Base-by-base conservation (phyloP, 345 rosid genomes). In the Pistacia vera region DNA sequence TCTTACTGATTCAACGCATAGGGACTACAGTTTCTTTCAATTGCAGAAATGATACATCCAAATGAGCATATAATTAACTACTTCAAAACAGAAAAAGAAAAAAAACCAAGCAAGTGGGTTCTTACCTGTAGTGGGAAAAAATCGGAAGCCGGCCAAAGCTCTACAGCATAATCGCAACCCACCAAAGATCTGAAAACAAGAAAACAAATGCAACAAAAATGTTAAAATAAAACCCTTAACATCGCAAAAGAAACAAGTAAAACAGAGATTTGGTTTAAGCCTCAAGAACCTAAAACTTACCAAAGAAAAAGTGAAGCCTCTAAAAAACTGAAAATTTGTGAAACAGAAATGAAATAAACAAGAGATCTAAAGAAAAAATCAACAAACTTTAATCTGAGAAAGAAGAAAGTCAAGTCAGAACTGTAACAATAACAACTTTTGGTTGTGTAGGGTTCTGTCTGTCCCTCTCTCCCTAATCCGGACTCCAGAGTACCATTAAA, bases 401-500 rank as follows among this genome's bases (percentile, higher is more conserved):
- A 18, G 28, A 64, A 35, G 25, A n/a, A 44, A 52, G 72, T 52
- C 72, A 52, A 68, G 30, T 52, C 46, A 52, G 60, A 68, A 17
- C 14, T 49, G 4, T 14, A 52, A 68, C 28, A 52, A 1, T 0
- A 8, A 5, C 1, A 14, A 22, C 33, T 30, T 68, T 68, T 10
- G 58, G 38, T 44, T 38, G 11, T 11, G 18, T 4, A 0, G 16
- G 0, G 1, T 62, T 49, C 13, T 11, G 18, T 52, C 17, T 12
- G 18, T 52, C 41, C 13, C 33, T 48, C 10, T 48, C 8, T 6
- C 17, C 0, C 35, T 16, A 44, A 13, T 14, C 28, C 75, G 75
- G 75, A 60, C 66, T 72, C 54, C 75, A 72, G 59, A 28, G 61
- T 41, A 59, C 4, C 67, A 41, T 60, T 72, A 46, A 72, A 72